Conservation (phyloP, 352 stramenopile species). For the Globisporangium canariense region DNA sequence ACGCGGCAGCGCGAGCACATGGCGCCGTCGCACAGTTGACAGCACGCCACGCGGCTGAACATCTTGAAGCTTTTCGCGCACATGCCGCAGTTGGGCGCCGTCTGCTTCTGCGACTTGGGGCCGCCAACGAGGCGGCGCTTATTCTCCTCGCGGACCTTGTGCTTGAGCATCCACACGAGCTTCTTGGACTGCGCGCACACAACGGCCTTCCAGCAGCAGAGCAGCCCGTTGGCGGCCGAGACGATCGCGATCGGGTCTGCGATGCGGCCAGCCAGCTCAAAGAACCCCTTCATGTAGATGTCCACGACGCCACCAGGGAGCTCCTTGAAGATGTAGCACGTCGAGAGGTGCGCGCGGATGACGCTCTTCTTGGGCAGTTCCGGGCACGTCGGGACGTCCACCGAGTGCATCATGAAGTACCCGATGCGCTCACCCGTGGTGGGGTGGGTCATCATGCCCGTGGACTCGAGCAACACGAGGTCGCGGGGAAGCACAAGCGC, state of each 20-base stretch:
- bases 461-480: conserved; percentile 40
- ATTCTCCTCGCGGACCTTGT: not conserved
- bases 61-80: conserved; percentile 21
- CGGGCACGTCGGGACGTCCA: conserved; percentile 8
- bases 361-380: conserved; percentile 10
- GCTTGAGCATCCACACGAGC: conserved; percentile 14
- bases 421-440: conserved; percentile 10
- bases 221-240: conserved; percentile 17
- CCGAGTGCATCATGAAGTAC: conserved; percentile 18
- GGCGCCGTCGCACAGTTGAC: conserved; percentile 27
- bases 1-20: conserved; percentile 42
- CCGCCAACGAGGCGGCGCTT: not conserved
- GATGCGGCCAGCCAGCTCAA: conserved; percentile 15
- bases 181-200: conserved; percentile 23
- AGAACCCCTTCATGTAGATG: conserved; percentile 21
- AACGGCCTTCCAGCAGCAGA: conserved; percentile 19
- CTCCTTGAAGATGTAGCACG: conserved; percentile 17
- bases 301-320: conserved; percentile 15
- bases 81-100: conserved; percentile 11
- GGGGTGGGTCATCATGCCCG: conserved; percentile 15
- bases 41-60: conserved; percentile 24
- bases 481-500: conserved; percentile 35
- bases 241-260: conserved; percentile 8
- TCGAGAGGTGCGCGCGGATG: not conserved
- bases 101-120: not conserved